A percentile compares a stretch with the other conserved stretches of the same genome.
These are phyloP conservation scores for Phytophthora hybrid DNA, from an alignment of 352 stramenopile species.

Conservation along the genomic window DNA sequence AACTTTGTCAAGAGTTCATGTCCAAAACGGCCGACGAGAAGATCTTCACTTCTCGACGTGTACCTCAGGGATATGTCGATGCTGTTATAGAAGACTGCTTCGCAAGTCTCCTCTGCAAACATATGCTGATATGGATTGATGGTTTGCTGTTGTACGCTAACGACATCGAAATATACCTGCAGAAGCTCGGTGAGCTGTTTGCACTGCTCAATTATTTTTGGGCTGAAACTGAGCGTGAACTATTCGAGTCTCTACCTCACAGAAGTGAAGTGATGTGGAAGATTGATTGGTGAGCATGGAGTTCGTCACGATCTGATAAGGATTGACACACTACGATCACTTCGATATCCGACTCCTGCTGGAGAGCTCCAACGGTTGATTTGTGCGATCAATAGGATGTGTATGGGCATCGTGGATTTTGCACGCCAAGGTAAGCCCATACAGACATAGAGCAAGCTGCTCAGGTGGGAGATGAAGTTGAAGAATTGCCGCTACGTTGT, in stretches of 20 bases:
- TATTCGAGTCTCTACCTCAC: background rate
- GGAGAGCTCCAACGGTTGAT: background rate
- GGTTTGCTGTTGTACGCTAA: background rate
- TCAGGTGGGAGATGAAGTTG: constrained; percentile 10
- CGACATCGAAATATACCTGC: background rate
- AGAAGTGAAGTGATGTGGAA: too few relatives aligned
- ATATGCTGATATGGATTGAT: background rate
- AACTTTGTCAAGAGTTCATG: too few relatives aligned
- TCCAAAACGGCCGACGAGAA: too few relatives aligned
- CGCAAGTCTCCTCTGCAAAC: background rate
- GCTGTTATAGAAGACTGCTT: constrained; percentile 23
- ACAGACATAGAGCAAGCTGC: constrained; percentile 9
- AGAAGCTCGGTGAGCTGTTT: background rate
- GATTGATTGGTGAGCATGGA: too few relatives aligned
- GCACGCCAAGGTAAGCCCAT: background rate
- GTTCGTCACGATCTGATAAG: too few relatives aligned
- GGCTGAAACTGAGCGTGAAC: background rate
- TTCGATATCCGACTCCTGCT: background rate
- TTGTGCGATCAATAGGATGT: constrained; percentile 7
- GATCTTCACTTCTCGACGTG: too few relatives aligned
- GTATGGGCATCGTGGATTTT: constrained; percentile 1
- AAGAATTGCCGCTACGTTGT: constrained; percentile 24
- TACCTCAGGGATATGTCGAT: constrained; percentile 23
- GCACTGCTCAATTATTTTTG: background rate
- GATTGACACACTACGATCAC: too few relatives aligned